Percentiles rank a stretch among this genome's conserved stretches.
These are phyloP conservation scores for Golubevia pallescens DNA, from an alignment of 1,284 basidiomycete species.

Conservation along the genomic window DNA sequence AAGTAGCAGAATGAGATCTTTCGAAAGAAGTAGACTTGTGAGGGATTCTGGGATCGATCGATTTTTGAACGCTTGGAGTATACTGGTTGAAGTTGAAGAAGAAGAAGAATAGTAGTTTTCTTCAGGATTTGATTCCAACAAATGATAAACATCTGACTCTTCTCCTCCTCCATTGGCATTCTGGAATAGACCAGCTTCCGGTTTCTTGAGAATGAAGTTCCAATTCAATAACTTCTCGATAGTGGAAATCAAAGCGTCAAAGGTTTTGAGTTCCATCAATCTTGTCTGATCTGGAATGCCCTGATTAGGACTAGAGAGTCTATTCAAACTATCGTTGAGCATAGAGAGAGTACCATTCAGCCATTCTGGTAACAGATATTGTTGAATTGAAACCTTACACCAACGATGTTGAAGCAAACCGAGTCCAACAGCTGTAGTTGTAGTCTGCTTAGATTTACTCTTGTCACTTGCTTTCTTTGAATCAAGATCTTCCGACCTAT, in stretches of 20 bases:
- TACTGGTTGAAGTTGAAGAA: too few relatives aligned
- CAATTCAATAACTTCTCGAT: conserved; percentile 38
- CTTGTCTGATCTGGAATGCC: too few relatives aligned
- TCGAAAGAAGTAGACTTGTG: conserved; percentile 22
- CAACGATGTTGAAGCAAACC: conserved; percentile 34
- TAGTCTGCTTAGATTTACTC: too few relatives aligned
- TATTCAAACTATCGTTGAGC: too few relatives aligned
- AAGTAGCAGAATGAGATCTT: conserved; percentile 35
- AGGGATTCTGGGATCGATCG: conserved; percentile 26
- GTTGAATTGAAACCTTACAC: conserved; percentile 37
- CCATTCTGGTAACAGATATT: too few relatives aligned
- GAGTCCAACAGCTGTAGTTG: conserved; percentile 35
- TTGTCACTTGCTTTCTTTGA: conserved; percentile 2
- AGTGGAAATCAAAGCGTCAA: conserved; percentile 29
- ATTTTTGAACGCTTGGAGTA: too few relatives aligned
- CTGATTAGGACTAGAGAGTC: too few relatives aligned
- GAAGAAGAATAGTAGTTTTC: too few relatives aligned
- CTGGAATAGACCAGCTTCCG: conserved; percentile 14
- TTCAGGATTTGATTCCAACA: too few relatives aligned
- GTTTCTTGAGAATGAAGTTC: conserved; percentile 35
- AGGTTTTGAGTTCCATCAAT: conserved; percentile 2
- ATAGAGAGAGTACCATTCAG: too few relatives aligned
- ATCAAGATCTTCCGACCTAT: conserved; percentile 24
- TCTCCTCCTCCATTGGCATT: too few relatives aligned
- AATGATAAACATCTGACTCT: too few relatives aligned